Percentiles rank a stretch among this genome's conserved stretches.
Conservation (phyloP, 768 basidiomycete species). For the Hericium coralloides region DNA sequence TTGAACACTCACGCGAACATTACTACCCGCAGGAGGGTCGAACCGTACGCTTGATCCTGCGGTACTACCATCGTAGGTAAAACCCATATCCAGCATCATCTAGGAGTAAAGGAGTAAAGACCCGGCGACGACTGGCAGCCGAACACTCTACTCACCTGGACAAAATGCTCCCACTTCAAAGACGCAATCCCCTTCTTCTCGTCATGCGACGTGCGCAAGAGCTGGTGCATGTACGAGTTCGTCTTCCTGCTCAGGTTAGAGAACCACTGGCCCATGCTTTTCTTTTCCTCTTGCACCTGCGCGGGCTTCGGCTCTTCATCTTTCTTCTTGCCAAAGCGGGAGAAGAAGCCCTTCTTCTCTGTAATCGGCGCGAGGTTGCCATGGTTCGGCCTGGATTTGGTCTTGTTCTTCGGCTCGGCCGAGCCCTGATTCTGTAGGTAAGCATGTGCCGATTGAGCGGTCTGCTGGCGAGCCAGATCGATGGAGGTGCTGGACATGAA, state of each 20-base stretch:
- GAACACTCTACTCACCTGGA: conserved; percentile 14
- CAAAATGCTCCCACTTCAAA: conserved; percentile 26
- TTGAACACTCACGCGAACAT: conserved; percentile 4
- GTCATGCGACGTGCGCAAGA: conserved; percentile 15
- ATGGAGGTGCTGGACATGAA: conserved; percentile 30
- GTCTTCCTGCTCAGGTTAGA: conserved; percentile 15
- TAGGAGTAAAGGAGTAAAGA: conserved; percentile 1
- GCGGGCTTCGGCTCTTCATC: conserved; percentile 29
- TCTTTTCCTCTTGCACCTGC: conserved; percentile 26
- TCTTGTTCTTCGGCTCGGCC: conserved; percentile 45
- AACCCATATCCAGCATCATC: conserved; percentile 24
- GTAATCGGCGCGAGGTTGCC: conserved; percentile 39
- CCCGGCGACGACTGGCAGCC: not conserved
- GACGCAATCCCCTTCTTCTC: conserved; percentile 15
- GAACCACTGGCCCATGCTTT: conserved; percentile 17
- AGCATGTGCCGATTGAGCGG: conserved; percentile 61
- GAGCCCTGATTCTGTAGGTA: conserved; percentile 51
- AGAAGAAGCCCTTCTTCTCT: conserved; percentile 40
- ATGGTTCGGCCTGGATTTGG: conserved; percentile 61
- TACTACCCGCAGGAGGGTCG: conserved; percentile 18
- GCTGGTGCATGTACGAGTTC: conserved; percentile 10
- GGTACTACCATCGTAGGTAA: conserved; percentile 19
- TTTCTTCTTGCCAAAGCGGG: conserved; percentile 36
- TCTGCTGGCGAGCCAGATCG: conserved; percentile 37
- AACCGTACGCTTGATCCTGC: conserved; percentile 25